Base-by-base conservation (phyloP, 2,329 filamentous ascomycete genomes). In the Fusarium nelsonii region DNA sequence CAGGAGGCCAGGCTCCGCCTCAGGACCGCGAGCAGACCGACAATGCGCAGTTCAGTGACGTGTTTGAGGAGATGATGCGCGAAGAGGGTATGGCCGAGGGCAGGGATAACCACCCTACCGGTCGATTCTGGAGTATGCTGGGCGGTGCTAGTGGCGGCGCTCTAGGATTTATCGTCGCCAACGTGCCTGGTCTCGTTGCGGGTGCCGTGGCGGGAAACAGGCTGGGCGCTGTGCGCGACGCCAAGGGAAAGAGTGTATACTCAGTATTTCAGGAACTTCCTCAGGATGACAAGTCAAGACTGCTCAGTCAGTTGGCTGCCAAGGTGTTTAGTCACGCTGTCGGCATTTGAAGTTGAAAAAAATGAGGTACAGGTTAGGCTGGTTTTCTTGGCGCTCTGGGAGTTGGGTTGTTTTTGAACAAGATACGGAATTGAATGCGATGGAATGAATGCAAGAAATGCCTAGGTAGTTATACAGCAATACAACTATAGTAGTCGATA, bases 231-330 rank as follows among this genome's bases (percentile, higher is more conserved):
- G 88, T 99, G 20, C 85, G 96, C 58, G 96, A 99, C 81, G 89
- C 92, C 33, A 94, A 90, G 81, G 94, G 94, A 23, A 98, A 97
- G 89, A 97, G 93, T 76, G 96, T 99, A 8, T 98, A 97, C 80
- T 85, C 90, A 30, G 96, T 97, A 16, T 98, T 95, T 78, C 89
- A 87, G 84, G 92, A 97, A 73, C 83, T 99, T 75, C 94, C 94
- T 51, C 91, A 93, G 79, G 85, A 85, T 51, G 94, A 97, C 75
- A 91, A 93, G 76, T 90, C 93, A 56, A 90, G 89, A 78, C 80
- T 99, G 74, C 83, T 98, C 65, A 91, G 90, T 76, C 92, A 97
- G 79, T 81, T 98, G 76, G 95, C 95, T 2, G 89, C 90, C 32
- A 95, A 92, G 80, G 91, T 97, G 2, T 94, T 97, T 77, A 92